phyloP scores from a whole-genome alignment of 306 rosid species.

The Malus fusca region DNA sequence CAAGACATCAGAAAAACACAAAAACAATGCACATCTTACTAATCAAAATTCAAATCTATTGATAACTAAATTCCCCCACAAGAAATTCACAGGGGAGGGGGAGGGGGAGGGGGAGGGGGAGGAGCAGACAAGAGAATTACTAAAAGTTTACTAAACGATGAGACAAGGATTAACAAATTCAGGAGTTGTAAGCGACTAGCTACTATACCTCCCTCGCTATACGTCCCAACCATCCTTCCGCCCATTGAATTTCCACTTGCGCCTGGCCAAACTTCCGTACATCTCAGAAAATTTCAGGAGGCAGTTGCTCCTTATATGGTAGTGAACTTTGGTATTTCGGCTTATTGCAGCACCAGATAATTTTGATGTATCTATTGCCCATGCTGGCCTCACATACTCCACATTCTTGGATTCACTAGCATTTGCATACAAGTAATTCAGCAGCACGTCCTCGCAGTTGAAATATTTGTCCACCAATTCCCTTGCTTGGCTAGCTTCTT shows the following conservation, averaged over 20 bases:
- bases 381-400: slow-evolving; percentile 90
- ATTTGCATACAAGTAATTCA: slow-evolving; percentile 86
- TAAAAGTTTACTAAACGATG: slow-evolving; percentile 12
- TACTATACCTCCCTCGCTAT: slow-evolving; percentile 31
- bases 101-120: slow-evolving; percentile 21
- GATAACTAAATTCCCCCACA: slow-evolving; percentile 30
- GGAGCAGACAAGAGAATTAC: slow-evolving; percentile 12
- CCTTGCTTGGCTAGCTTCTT: slow-evolving; percentile 63
- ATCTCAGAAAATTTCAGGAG: slow-evolving; percentile 57
- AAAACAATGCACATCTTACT: slow-evolving; percentile 57
- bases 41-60: slow-evolving; percentile 33
- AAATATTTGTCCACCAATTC: slow-evolving; percentile 62
- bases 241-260: slow-evolving; percentile 59
- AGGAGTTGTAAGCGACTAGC: slow-evolving; percentile 23
- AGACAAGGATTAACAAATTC: slow-evolving; percentile 17
- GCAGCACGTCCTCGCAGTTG: slow-evolving; percentile 85
- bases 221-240: slow-evolving; percentile 96
- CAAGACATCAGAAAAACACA: background rate
- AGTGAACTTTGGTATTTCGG: slow-evolving; percentile 72
- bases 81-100: slow-evolving; percentile 37
- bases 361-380: slow-evolving; percentile 96
- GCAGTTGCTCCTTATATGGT: slow-evolving; percentile 59
- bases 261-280: slow-evolving; percentile 62
- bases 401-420: slow-evolving; percentile 69
- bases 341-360: slow-evolving; percentile 90